These are phyloP conservation scores for Yarrowia galli DNA, from an alignment of 1,139 yeast species.

Conservation along the genomic window DNA sequence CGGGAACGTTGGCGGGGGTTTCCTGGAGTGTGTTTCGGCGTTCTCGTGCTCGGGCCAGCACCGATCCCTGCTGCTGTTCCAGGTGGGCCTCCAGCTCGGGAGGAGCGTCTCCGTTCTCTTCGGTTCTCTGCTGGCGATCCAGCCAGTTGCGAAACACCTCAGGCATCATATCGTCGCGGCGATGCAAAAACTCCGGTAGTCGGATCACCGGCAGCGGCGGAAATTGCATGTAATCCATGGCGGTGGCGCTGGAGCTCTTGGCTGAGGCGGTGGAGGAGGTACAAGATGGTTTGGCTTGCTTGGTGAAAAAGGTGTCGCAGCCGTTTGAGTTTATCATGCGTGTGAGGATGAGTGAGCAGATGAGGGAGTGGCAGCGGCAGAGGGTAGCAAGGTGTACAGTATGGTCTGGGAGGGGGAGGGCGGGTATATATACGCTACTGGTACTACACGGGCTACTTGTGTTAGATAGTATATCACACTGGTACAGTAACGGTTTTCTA, in stretches of 20 bases:
- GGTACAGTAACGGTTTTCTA: too few relatives aligned
- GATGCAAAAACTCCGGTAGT: constrained; percentile 33
- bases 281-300: background rate
- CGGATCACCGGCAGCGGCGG: constrained; percentile 37
- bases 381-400: too few relatives aligned
- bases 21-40: constrained; percentile 29
- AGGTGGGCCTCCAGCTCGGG: constrained; percentile 24
- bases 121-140: constrained; percentile 25
- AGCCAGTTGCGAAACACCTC: constrained; percentile 37
- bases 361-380: background rate
- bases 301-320: constrained; percentile 13
- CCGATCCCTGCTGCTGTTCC: constrained; percentile 32
- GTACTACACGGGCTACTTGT: too few relatives aligned
- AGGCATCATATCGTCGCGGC: constrained; percentile 29
- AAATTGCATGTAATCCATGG: constrained; percentile 37
- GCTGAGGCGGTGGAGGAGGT: background rate
- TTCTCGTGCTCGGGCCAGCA: constrained; percentile 21
- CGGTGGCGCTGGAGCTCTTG: background rate
- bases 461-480: too few relatives aligned
- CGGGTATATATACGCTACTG: too few relatives aligned
- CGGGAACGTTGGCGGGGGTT: background rate
- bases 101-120: constrained; percentile 2
- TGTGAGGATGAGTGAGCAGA: background rate
- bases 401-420: too few relatives aligned
- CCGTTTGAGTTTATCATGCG: constrained; percentile 36